Percentiles rank a stretch among this genome's conserved stretches.
phyloP scores from a whole-genome alignment of 208 protist genomes.

The Angomonas ambiguus region DNA sequence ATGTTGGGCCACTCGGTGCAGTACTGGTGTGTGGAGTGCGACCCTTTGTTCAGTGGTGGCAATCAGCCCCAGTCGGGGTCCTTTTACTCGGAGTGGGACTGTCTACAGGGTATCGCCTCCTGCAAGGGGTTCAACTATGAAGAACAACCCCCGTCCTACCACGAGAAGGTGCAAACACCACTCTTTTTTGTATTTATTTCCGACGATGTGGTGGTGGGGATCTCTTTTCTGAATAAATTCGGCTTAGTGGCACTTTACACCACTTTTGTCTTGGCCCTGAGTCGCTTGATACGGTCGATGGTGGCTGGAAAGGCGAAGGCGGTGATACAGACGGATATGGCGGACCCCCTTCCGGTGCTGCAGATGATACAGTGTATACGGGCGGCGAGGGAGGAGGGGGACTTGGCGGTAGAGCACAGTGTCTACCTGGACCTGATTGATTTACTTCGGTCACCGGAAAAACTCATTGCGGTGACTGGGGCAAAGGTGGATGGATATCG shows the following conservation, averaged over 20 bases:
- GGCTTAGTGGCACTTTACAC: slow-evolving; percentile 81
- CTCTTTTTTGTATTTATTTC: slow-evolving; percentile 62
- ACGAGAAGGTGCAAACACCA: slow-evolving; percentile 3
- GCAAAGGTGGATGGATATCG: neutral
- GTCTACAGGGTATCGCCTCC: slow-evolving; percentile 27
- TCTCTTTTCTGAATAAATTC: slow-evolving; percentile 55
- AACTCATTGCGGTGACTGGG: slow-evolving; percentile 56
- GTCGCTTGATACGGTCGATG: slow-evolving; percentile 51
- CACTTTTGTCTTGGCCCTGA: slow-evolving; percentile 79
- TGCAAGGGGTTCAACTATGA: slow-evolving; percentile 52
- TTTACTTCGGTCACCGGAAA: slow-evolving; percentile 62
- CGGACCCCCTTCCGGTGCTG: slow-evolving; percentile 42
- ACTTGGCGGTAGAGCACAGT: slow-evolving; percentile 68
- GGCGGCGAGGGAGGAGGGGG: slow-evolving; percentile 44
- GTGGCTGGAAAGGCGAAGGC: slow-evolving; percentile 44
- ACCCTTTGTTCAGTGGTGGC: slow-evolving; percentile 57
- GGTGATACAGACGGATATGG: slow-evolving; percentile 48
- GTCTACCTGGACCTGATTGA: slow-evolving; percentile 77
- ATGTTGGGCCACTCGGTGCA: slow-evolving; percentile 25
- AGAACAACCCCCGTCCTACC: slow-evolving; percentile 13
- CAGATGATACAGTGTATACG: slow-evolving; percentile 56
- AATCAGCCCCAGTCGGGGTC: slow-evolving; percentile 36
- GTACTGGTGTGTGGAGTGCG: slow-evolving; percentile 72
- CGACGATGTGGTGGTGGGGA: slow-evolving; percentile 38
- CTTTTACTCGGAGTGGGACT: slow-evolving; percentile 42